Evolutionary conservation across 192 early-diverging fungal genomes (phyloP).

Genomic region (Paraglomus brasilianum): DNA sequence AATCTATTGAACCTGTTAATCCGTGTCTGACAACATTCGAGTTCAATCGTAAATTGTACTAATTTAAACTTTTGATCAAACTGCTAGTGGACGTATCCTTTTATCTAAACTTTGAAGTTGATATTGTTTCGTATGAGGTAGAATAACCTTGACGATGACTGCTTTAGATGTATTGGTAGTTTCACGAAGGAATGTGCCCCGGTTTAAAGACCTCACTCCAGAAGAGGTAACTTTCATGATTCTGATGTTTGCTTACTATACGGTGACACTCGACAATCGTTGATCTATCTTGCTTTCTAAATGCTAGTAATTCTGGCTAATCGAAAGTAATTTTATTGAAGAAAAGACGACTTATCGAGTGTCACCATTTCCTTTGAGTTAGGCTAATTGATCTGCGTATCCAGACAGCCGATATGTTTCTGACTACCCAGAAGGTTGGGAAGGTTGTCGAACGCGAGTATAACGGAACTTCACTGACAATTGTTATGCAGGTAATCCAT

Average conservation of each 20-base stretch:
- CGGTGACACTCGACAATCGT: neutral
- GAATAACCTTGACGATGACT: neutral
- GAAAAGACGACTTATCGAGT: neutral
- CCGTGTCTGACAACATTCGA: neutral
- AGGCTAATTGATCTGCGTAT: neutral
- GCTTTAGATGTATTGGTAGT: conserved; percentile 79
- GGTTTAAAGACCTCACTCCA: conserved; percentile 73
- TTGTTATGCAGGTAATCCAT: conserved; percentile 69
- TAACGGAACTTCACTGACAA: conserved; percentile 67
- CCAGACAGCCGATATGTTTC: conserved; percentile 70
- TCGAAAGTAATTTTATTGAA: neutral
- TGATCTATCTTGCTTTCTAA: too few species aligned
- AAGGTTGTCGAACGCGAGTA: conserved; percentile 73
- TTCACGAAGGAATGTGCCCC: conserved; percentile 61
- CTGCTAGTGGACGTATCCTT: conserved; percentile 40
- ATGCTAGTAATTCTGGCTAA: neutral
- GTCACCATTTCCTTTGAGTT: neutral
- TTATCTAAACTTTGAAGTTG: neutral
- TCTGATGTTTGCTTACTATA: neutral
- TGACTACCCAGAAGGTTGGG: conserved; percentile 76
- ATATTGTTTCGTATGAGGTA: conserved; percentile 3
- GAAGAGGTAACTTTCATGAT: conserved; percentile 60
- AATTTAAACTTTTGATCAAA: neutral
- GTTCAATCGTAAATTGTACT: neutral
- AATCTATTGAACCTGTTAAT: conserved; percentile 31